Conservation (phyloP, 352 stramenopile species). For the Globisporangium ultimum region DNA sequence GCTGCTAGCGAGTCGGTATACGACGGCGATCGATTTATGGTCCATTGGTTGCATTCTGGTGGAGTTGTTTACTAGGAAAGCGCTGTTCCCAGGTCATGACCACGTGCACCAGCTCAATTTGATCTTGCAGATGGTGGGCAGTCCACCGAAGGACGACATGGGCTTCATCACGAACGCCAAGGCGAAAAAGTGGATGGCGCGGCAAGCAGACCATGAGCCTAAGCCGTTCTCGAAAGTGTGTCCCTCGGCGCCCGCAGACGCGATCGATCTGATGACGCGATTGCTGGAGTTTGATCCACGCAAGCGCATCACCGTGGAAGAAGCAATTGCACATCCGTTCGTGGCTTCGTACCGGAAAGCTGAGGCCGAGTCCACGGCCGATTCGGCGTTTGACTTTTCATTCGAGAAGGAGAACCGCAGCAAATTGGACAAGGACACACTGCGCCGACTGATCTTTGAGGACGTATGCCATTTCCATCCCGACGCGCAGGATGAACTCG, state of each 20-base stretch:
- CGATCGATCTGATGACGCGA: constrained; percentile 80
- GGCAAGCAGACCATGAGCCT: constrained; percentile 57
- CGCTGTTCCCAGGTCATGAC: constrained; percentile 79
- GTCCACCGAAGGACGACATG: constrained; percentile 54
- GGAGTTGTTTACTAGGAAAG: constrained; percentile 93
- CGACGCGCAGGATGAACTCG: constrained; percentile 56
- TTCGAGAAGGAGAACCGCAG: constrained; percentile 69
- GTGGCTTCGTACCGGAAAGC: constrained; percentile 56
- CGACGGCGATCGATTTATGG: constrained; percentile 94
- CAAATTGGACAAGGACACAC: constrained; percentile 71
- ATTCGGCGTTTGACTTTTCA: constrained; percentile 71
- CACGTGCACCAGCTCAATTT: constrained; percentile 90
- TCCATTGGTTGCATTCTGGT: constrained; percentile 98
- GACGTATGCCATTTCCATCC: constrained; percentile 86
- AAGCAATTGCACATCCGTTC: constrained; percentile 78
- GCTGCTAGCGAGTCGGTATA: constrained; percentile 94
- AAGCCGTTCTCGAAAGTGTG: constrained; percentile 51
- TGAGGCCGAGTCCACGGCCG: constrained; percentile 37
- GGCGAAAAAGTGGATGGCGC: constrained; percentile 78
- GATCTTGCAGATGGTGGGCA: constrained; percentile 73
- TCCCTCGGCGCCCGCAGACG: constrained; percentile 49
- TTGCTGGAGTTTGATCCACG: constrained; percentile 90
- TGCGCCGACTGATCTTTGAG: constrained; percentile 80
- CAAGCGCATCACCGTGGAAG: constrained; percentile 66
- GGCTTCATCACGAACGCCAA: constrained; percentile 84